Evolutionary conservation across 768 basidiomycete species (phyloP).

Genomic region (Calocybe gangraenosa): DNA sequence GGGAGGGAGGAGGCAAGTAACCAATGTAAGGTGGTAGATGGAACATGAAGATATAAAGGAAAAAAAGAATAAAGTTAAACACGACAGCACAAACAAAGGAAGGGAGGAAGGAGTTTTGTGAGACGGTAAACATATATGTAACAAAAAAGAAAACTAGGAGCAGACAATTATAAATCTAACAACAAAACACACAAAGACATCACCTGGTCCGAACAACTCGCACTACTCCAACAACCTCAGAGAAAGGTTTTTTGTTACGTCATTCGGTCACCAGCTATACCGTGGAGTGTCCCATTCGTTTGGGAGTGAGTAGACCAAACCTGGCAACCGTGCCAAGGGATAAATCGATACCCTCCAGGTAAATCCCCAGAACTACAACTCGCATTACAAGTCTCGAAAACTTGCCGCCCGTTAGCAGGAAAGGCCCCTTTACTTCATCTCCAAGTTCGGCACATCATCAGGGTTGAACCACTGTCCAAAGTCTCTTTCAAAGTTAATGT

Average conservation of each 20-base stretch:
- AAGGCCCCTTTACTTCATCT: slow-evolving; percentile 13
- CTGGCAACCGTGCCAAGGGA: not conserved
- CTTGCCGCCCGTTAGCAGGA: no score
- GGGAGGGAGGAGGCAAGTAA: slow-evolving; percentile 1
- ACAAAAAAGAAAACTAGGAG: not conserved
- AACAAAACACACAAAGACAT: slow-evolving; percentile 6
- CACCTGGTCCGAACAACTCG: not conserved
- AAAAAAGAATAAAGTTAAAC: slow-evolving; percentile 4
- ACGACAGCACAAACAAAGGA: slow-evolving; percentile 1
- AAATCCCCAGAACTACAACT: not conserved
- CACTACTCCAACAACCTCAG: not conserved
- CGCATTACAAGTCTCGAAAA: not conserved
- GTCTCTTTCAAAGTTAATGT: slow-evolving; percentile 67
- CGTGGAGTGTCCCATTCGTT: not conserved
- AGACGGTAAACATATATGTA: slow-evolving; percentile 1
- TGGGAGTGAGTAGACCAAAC: not conserved
- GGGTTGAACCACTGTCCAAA: slow-evolving; percentile 76
- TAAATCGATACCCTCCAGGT: not conserved
- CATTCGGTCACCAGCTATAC: not conserved
- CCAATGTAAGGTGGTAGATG: slow-evolving; percentile 3
- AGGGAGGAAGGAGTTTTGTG: slow-evolving; percentile 2
- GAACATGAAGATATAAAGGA: slow-evolving; percentile 1
- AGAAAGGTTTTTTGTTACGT: not conserved
- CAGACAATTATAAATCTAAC: slow-evolving; percentile 7
- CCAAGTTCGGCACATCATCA: slow-evolving; percentile 33